Evolutionary conservation across 805 yeast species (phyloP), one percentile per base, ranked within the genome.

Genomic region (Wickerhamomyces ciferrii): DNA sequence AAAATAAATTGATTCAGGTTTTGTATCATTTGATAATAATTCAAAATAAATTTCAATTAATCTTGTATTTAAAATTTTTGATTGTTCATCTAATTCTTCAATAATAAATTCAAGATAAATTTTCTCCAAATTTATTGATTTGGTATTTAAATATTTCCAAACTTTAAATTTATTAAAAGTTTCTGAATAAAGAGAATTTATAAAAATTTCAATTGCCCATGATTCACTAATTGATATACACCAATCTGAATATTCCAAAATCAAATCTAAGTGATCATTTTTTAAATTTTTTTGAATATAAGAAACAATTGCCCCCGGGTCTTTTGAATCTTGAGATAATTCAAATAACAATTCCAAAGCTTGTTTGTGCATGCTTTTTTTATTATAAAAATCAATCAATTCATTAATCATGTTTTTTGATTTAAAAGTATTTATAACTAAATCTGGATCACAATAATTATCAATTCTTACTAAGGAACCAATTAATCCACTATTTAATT

Each of bases 381-480:
- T 78, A 53, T 70, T 81, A 54, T 84, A 87, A 58, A 87, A 91
- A 56, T 87, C 96, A 9, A 88, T 74, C 38, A 91, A 69, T 55
- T 89, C 97, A 29, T 76, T 75, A 54, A 78, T 77, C 58, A 78
- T 74, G 3, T 70, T 66, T 8, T 73, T 67, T 4, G 66, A 58
- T 11, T 72, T 61, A 25, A 89, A 72, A 43, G 77, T 73, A 11
- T 66, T 62, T 42, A 78, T 77, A 2, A 88, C 96, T 2, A 78
- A 71, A 2, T 70, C 68, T 5, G 83, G 74, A 54, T 84, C 83
- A 67, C 97, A 89, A 53, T 72, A 70, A 61, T 91, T 94, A 24
- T 79, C 76, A 2, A 89, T 74, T 42, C 98, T 71, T 5, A 92
- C 71, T 19, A 92, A 75, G 0, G 98, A 94, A 0, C 92, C 96